Evolutionary conservation across 2,329 filamentous ascomycete genomes (phyloP).

Genomic region (Monilinia vaccinii-corymbosi): DNA sequence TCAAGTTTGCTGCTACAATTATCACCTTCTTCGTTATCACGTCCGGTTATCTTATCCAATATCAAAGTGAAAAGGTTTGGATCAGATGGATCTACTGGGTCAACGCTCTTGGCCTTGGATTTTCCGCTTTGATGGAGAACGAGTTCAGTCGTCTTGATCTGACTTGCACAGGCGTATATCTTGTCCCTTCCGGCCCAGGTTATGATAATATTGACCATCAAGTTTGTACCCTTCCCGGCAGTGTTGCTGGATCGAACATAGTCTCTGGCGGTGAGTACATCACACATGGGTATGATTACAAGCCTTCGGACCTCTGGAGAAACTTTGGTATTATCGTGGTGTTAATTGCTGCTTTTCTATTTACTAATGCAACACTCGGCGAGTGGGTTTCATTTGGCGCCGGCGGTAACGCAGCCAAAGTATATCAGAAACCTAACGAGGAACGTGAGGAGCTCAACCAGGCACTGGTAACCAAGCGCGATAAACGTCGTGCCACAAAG

Average conservation of each 20-base stretch:
- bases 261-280: constrained; percentile 65
- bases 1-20: constrained; percentile 70
- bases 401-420: constrained; percentile 71
- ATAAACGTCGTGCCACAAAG: constrained; percentile 41
- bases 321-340: constrained; percentile 60
- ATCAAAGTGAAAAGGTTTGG: constrained; percentile 65
- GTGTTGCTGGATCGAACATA: constrained; percentile 44
- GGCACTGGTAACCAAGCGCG: constrained; percentile 49
- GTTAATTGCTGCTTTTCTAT: constrained; percentile 67
- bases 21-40: constrained; percentile 78
- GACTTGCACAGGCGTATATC: constrained; percentile 55
- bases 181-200: constrained; percentile 61
- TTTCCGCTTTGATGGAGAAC: constrained; percentile 76
- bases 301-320: constrained; percentile 44
- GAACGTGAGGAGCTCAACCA: constrained; percentile 59
- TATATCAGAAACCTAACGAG: constrained; percentile 62
- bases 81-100: constrained; percentile 73
- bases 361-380: constrained; percentile 67
- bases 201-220: constrained; percentile 67
- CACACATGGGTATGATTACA: constrained; percentile 51
- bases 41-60: constrained; percentile 77
- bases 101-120: constrained; percentile 65
- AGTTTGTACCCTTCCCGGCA: constrained; percentile 62
- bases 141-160: constrained; percentile 66
- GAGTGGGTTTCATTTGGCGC: constrained; percentile 71